Evolutionary conservation across 2,329 filamentous ascomycete species (phyloP).

Genomic region (Calonectria fujianensis): DNA sequence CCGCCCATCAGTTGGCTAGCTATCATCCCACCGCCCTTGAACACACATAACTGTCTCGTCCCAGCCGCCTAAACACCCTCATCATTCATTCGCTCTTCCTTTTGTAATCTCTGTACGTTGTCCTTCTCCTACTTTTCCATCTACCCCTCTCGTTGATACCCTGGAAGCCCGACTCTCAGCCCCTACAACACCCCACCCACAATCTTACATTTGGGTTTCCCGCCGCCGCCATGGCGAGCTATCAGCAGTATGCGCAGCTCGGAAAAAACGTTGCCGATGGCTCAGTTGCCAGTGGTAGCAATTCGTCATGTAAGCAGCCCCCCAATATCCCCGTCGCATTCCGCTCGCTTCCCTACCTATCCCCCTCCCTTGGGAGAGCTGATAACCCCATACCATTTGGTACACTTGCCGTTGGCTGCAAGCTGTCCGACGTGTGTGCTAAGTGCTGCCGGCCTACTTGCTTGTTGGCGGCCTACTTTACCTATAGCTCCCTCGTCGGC

Average conservation of each 20-base stretch:
- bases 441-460: slow-evolving; percentile 42
- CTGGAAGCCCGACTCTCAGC: slow-evolving; percentile 27
- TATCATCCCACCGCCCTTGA: slow-evolving; percentile 17
- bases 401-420: slow-evolving; percentile 35
- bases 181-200: slow-evolving; percentile 39
- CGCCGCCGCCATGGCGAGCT: slow-evolving; percentile 54
- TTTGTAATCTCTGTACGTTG: background rate
- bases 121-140: background rate
- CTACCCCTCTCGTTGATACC: slow-evolving; percentile 15
- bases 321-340: slow-evolving; percentile 43
- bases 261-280: slow-evolving; percentile 49
- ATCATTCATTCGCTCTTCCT: background rate
- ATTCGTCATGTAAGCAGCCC: slow-evolving; percentile 49
- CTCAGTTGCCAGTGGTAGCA: slow-evolving; percentile 48
- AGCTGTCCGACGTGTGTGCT: slow-evolving; percentile 31
- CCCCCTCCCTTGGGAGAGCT: slow-evolving; percentile 46
- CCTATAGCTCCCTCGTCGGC: slow-evolving; percentile 9
- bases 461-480: slow-evolving; percentile 43
- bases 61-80: slow-evolving; percentile 21
- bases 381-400: slow-evolving; percentile 50
- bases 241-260: slow-evolving; percentile 55
- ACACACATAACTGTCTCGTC: slow-evolving; percentile 30
- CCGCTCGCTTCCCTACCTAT: slow-evolving; percentile 21
- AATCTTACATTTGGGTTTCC: slow-evolving; percentile 28
- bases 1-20: slow-evolving; percentile 14